phyloP scores from a whole-genome alignment of 1,284 basidiomycete species.

The Pseudozyma flocculosa region DNA sequence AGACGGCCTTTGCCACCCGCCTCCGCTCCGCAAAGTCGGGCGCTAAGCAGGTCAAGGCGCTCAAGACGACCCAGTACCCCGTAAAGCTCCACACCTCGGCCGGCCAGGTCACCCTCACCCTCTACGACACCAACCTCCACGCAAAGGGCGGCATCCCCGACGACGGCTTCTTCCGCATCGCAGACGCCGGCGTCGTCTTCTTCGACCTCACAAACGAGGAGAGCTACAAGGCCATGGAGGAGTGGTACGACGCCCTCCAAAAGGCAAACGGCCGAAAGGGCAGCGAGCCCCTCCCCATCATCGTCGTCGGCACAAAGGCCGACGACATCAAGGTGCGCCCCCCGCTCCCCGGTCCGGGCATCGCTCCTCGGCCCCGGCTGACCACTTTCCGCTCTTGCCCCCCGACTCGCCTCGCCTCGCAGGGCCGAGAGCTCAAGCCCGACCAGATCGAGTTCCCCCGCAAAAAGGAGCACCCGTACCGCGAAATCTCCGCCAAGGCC shows the following conservation, averaged over 20 bases:
- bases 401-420: too few species aligned
- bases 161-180: conserved; percentile 36
- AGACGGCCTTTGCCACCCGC: conserved; percentile 36
- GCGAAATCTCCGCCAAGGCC: conserved; percentile 31
- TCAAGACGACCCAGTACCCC: conserved; percentile 31
- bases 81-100: conserved; percentile 30
- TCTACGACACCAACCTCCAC: conserved; percentile 36
- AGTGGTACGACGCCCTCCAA: conserved; percentile 32
- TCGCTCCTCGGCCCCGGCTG: not conserved
- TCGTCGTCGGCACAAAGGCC: conserved; percentile 32
- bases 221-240: conserved; percentile 35
- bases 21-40: conserved; percentile 26
- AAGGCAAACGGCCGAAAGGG: conserved; percentile 34
- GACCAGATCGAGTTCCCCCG: conserved; percentile 32
- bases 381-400: too few species aligned
- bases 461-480: conserved; percentile 36
- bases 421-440: conserved; percentile 35
- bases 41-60: conserved; percentile 35
- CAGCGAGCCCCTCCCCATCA: conserved; percentile 33
- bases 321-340: conserved; percentile 31
- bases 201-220: conserved; percentile 24
- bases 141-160: conserved; percentile 35
- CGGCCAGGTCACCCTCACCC: conserved; percentile 25
- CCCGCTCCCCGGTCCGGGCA: not conserved
- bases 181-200: conserved; percentile 30